Evolutionary conservation across 306 rosid species (phyloP).

Genomic region (Acacia melanoxylon): DNA sequence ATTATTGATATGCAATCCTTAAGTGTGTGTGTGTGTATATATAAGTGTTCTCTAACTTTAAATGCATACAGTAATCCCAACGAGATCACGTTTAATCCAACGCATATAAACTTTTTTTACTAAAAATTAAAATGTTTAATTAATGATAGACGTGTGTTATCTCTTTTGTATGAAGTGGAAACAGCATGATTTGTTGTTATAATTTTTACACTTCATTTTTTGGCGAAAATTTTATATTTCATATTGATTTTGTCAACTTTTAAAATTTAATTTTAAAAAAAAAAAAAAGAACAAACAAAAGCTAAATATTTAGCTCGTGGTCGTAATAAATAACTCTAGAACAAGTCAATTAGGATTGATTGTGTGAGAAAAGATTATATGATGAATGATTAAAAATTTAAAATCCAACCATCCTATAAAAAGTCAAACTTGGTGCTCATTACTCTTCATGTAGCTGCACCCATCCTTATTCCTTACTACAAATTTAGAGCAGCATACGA

Average conservation of each 20-base stretch:
- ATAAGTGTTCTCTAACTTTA: too few species aligned
- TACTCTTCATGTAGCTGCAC: not conserved
- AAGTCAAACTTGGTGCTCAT: not conserved
- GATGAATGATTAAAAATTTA: not conserved
- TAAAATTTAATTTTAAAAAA: not conserved
- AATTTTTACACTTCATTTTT: too few species aligned
- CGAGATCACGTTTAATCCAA: too few species aligned
- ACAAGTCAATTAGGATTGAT: not conserved
- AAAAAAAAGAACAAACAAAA: not conserved
- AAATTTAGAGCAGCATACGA: not conserved
- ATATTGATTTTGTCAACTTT: not conserved
- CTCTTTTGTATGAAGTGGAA: too few species aligned
- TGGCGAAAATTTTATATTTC: too few species aligned
- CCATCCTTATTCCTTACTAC: not conserved
- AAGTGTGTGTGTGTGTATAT: too few species aligned
- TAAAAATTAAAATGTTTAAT: too few species aligned
- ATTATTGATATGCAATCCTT: too few species aligned
- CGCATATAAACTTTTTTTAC: too few species aligned
- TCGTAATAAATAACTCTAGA: not conserved
- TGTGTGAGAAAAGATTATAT: not conserved
- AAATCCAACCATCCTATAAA: not conserved
- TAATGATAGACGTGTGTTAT: not conserved
- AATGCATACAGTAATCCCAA: fast-evolving
- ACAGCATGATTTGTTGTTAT: not conserved
- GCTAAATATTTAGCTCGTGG: not conserved